Base-by-base conservation (phyloP, 75 land plant species). In the Cupressus sempervirens region DNA sequence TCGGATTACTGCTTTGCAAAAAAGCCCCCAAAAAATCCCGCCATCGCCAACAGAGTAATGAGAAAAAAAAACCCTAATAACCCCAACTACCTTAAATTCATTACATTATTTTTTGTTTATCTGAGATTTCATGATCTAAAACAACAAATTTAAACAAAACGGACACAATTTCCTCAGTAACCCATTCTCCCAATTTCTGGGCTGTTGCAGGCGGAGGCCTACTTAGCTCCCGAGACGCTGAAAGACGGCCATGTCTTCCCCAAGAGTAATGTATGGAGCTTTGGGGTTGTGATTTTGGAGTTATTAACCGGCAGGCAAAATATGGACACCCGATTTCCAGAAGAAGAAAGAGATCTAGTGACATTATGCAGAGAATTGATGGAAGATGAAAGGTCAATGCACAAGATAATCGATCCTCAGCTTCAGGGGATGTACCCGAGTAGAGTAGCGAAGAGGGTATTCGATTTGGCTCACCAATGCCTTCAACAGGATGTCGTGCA, bases 221-320 rank as follows among this genome's bases (percentile, higher is more conserved):
- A 88, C 84, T 84, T 89, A 16, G 89, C 89, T 1, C 89, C 89
- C 0, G 88, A 88, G 82, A 72, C 88, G 48, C 29, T 40, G 48
- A 46, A 7, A 29, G 50, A 83, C 16, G 83, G 83, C 9, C 80
- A 43, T 23, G 45, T 82, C 4, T 76, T 56, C 13, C 45, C 85
- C 26, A 89, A 87, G 87, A 87, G 92, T 72, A 91, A 91, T 34
- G 91, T 87, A 3, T 91, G 91, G 91, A 91, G 92, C 76, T 91
- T 91, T 62, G 92, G 92, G 15, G 82, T 91, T 20, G 88, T 91
- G 29, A 38, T 91, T 83, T 50, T 91, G 82, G 91, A 91, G 88
- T 87, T 91, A 12, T 83, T 91, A 35, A 91, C 92, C 29, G 92
- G 91, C 82, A 82, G 84, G 73, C 82, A 83, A 67, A 74, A 90